phyloP scores from a whole-genome alignment of 129 eudicot genomes.

The Sambucus nigra region DNA sequence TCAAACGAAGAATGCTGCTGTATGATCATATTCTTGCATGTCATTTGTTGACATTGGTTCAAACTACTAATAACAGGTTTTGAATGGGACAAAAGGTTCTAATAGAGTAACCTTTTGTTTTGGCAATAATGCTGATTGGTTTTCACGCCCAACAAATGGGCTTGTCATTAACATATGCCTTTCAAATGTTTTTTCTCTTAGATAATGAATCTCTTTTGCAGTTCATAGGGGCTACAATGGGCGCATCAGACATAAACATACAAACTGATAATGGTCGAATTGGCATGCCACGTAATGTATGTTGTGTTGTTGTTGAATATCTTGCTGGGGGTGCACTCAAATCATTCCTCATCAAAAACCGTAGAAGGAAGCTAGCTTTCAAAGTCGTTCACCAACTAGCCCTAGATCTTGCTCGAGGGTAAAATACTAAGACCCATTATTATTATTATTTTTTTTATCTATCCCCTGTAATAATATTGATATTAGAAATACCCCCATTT shows the following conservation, averaged over 20 bases:
- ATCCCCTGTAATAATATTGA: too few species aligned
- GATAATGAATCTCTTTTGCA: slow-evolving; percentile 12
- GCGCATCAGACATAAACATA: slow-evolving; percentile 63
- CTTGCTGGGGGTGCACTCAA: slow-evolving; percentile 86
- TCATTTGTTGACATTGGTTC: neutral
- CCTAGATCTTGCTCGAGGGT: slow-evolving; percentile 93
- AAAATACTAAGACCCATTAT: neutral
- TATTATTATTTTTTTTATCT: too few species aligned
- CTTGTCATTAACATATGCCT: neutral
- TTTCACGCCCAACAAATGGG: neutral
- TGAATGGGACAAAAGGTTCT: too few species aligned
- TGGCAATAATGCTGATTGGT: neutral
- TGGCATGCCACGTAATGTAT: slow-evolving; percentile 62
- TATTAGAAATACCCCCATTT: too few species aligned
- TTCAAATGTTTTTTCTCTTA: neutral
- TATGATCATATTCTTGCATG: neutral
- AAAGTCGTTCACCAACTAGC: slow-evolving; percentile 80
- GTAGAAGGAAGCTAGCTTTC: slow-evolving; percentile 75
- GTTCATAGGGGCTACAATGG: slow-evolving; percentile 94
- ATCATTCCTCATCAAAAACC: slow-evolving; percentile 66
- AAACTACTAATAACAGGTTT: too few species aligned
- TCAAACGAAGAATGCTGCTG: too few species aligned
- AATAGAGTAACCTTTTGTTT: neutral
- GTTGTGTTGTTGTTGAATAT: slow-evolving; percentile 88
- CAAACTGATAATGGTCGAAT: slow-evolving; percentile 66